Percentiles rank a stretch among this genome's conserved stretches.
Conservation (phyloP, 208 protist species). For the Leptomonas pyrrhocoris region DNA sequence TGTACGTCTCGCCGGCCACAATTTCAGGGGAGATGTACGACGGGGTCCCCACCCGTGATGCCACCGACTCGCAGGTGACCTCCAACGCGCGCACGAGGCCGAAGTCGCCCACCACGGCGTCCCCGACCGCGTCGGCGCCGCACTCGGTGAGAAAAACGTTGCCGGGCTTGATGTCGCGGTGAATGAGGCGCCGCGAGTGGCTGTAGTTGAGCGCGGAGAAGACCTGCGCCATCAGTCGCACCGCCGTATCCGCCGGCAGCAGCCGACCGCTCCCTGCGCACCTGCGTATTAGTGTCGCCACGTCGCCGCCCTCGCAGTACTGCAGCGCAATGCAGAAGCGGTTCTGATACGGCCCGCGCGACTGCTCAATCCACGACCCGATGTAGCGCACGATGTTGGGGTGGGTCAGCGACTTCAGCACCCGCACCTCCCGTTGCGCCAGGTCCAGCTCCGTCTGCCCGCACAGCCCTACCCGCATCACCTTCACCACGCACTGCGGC, state of each 20-base stretch:
- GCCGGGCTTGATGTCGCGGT: conserved; percentile 92
- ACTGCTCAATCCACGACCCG: conserved; percentile 72
- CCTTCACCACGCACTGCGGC: conserved; percentile 76
- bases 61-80: conserved; percentile 56
- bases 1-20: conserved; percentile 87
- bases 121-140: conserved; percentile 20
- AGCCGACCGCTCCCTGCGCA: conserved; percentile 20
- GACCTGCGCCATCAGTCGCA: conserved; percentile 81
- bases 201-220: conserved; percentile 88
- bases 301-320: conserved; percentile 83
- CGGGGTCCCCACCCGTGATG: conserved; percentile 88
- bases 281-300: conserved; percentile 66
- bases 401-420: conserved; percentile 61
- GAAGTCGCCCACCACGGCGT: conserved; percentile 86
- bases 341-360: conserved; percentile 41
- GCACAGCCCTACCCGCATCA: conserved; percentile 62
- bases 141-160: conserved; percentile 79
- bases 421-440: conserved; percentile 58
- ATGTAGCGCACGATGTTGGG: conserved; percentile 82
- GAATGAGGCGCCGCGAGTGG: conserved; percentile 82
- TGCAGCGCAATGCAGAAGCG: conserved; percentile 86
- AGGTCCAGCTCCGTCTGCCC: conserved; percentile 32
- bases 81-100: conserved; percentile 85
- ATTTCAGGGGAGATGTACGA: conserved; percentile 95
- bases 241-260: conserved; percentile 53